Percentiles rank a stretch among this genome's conserved stretches.
Conservation (phyloP, 305 asterid genomes). For the Stenogyne calaminthoides region DNA sequence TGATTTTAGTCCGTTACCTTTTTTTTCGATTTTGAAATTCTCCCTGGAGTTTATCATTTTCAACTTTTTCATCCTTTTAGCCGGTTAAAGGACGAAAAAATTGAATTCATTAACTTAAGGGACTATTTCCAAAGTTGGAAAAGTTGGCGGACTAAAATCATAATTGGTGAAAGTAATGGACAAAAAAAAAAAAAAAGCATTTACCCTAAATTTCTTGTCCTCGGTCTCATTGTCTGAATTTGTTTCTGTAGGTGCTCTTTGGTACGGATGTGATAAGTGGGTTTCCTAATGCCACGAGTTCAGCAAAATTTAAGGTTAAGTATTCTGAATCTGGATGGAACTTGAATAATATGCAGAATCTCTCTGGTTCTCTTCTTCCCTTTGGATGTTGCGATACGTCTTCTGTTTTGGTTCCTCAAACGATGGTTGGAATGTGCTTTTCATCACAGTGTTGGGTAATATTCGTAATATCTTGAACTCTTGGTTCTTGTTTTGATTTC, state of each 20-base stretch:
- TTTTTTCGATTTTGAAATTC: no score
- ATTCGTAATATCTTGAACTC: constrained; percentile 20
- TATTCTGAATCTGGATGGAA: constrained; percentile 71
- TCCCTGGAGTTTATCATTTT: no score
- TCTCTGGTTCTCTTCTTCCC: constrained; percentile 75
- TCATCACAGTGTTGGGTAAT: constrained; percentile 87
- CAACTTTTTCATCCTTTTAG: no score
- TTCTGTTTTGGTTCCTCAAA: constrained; percentile 49
- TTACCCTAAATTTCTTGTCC: constrained; percentile 10
- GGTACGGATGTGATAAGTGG: constrained; percentile 53
- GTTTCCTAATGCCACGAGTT: constrained; percentile 45
- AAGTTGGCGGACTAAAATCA: no score
- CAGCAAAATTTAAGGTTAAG: constrained; percentile 29
- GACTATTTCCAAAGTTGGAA: no score
- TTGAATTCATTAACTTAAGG: no score
- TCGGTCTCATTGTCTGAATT: constrained; percentile 32
- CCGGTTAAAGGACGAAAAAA: no score
- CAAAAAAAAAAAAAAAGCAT: no score
- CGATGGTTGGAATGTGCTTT: constrained; percentile 82
- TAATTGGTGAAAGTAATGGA: no score
- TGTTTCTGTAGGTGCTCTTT: constrained; percentile 66
- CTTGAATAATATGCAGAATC: constrained; percentile 61
- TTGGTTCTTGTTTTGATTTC: constrained; percentile 6
- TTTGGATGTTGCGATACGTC: constrained; percentile 51
- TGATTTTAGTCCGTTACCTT: no score